Conservation (phyloP, 2,329 filamentous ascomycete species). For the Epicoccum sorghinum region DNA sequence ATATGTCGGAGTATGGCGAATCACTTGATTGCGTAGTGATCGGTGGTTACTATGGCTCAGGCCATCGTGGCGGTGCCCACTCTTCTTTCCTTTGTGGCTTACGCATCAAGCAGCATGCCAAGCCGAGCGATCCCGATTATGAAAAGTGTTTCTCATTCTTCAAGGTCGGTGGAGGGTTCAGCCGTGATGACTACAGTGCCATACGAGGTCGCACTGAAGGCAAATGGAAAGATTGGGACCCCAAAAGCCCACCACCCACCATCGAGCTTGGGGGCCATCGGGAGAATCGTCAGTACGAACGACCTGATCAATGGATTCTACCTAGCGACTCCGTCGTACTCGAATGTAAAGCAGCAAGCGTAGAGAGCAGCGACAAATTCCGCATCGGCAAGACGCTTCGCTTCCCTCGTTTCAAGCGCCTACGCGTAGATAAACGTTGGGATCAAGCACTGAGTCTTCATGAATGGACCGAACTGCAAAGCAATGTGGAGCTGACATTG, state of each 20-base stretch:
- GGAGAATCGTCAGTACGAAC: conserved; percentile 74
- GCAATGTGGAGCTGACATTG: conserved; percentile 70
- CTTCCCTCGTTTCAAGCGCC: conserved; percentile 85
- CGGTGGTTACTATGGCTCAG: conserved; percentile 91
- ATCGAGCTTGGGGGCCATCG: conserved; percentile 76
- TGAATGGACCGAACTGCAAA: conserved; percentile 76
- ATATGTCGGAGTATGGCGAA: conserved; percentile 96
- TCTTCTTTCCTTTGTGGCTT: conserved; percentile 92
- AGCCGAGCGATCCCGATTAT: conserved; percentile 60
- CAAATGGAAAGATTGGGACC: conserved; percentile 89
- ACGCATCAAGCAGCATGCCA: conserved; percentile 72
- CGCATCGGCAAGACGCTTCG: conserved; percentile 77
- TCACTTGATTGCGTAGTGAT: conserved; percentile 88
- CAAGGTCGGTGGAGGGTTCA: conserved; percentile 95
- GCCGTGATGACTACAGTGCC: conserved; percentile 80
- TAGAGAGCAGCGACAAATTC: conserved; percentile 78
- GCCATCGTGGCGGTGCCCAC: conserved; percentile 78
- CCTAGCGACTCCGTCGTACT: conserved; percentile 87
- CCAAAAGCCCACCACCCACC: conserved; percentile 74
- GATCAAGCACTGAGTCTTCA: conserved; percentile 76
- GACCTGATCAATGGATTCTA: conserved; percentile 91
- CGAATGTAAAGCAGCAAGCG: conserved; percentile 84
- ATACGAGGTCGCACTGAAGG: conserved; percentile 85
- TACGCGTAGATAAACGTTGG: conserved; percentile 87
- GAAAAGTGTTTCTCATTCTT: conserved; percentile 93